Conservation (phyloP, 306 rosid species). For the Lithocarpus polystachyus region DNA sequence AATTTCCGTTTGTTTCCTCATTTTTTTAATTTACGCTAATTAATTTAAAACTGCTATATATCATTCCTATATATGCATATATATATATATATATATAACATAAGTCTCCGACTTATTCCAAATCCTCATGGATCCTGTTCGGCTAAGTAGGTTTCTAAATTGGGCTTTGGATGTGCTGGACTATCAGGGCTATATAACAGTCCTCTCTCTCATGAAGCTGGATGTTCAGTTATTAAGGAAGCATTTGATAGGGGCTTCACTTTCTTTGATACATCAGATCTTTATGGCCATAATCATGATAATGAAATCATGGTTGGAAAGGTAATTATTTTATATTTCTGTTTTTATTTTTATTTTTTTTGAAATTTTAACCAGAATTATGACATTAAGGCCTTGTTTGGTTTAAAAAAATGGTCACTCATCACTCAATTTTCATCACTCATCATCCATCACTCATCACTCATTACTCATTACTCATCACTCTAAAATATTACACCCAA, state of each 20-base stretch:
- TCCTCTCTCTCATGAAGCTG: slow-evolving; percentile 72
- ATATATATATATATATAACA: no score
- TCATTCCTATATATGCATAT: no score
- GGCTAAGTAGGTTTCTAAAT: slow-evolving; percentile 58
- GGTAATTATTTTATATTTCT: slow-evolving; percentile 24
- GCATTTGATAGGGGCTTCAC: slow-evolving; percentile 62
- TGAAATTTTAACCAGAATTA: not conserved
- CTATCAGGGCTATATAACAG: slow-evolving; percentile 57
- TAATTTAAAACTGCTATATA: no score
- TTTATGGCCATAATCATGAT: slow-evolving; percentile 49
- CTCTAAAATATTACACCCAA: no score
- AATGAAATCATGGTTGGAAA: slow-evolving; percentile 76
- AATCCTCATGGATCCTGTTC: not conserved
- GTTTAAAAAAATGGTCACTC: no score
- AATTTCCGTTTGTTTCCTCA: no score
- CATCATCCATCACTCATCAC: no score
- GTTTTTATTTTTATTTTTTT: not conserved
- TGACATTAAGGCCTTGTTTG: no score
- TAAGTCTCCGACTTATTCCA: no score
- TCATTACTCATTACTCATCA: no score
- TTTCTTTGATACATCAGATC: slow-evolving; percentile 70
- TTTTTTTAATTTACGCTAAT: no score
- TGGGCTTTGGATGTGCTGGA: slow-evolving; percentile 84
- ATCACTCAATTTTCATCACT: no score
- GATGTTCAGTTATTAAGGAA: slow-evolving; percentile 55